Base-by-base conservation (phyloP, 2,329 filamentous ascomycete genomes). In the Colletotrichum sp. region DNA sequence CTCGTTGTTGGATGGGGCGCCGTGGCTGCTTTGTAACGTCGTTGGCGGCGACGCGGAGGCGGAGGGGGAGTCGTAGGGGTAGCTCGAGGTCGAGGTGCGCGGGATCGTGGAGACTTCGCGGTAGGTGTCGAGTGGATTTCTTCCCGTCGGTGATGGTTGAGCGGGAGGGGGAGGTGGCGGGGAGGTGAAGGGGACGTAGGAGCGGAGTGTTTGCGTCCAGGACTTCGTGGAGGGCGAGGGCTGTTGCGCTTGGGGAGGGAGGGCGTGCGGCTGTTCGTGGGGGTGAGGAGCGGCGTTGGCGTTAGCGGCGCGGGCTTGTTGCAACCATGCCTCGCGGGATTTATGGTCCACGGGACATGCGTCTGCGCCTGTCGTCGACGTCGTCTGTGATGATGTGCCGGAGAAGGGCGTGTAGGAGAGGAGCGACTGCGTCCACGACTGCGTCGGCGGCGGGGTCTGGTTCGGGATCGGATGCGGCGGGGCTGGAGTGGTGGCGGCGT, bases 291-390 rank as follows among this genome's bases (percentile, higher is more conserved):
- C 71, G 81, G 83, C 78, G 83, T 84, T 69, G 10, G 79, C 68
- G 65, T 81, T 82, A 84, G 89, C 86, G 82, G 91, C 85, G 77
- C 86, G 87, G 55, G 93, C 92, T 82, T 95, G 92, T 73, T 90
- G 89, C 48, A 99, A 90, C 96, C 96, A 99, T 80, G 94, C 92
- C 81, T 96, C 94, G 81, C 97, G 94, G 68, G 95, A 94, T 81
- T 95, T 95, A 86, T 96, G 94, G 86, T 99, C 96, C 81, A 99
- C 95, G 7, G 97, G 97, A 82, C 97, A 99, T 74, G 89, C 89
- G 78, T 82, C 82, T 63, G 55, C 2, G 68, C 76, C 72, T 2
- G 75, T 70, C 6, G 65, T 12, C 24, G 52, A 10, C 72, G 77
- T 71, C 44, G 77, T 63, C 13, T 77, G 39, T 77, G 78, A 66